Evolutionary conservation across 176 grass and related monocot genomes (phyloP).

Genomic region (Microstegium vimineum): DNA sequence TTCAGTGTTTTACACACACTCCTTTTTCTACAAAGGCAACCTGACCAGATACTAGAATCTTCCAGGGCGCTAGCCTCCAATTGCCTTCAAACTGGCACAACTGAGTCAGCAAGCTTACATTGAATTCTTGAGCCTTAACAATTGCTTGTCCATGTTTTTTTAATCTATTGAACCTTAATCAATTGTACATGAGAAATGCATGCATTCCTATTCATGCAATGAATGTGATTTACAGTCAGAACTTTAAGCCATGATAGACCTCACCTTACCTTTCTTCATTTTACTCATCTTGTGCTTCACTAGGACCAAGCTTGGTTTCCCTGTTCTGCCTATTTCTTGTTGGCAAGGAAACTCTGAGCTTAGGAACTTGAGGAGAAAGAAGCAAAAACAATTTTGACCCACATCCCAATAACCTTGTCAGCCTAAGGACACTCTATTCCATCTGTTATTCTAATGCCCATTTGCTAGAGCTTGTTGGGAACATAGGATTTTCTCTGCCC

Average conservation of each 20-base stretch:
- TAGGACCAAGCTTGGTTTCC: background rate
- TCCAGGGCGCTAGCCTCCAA: background rate
- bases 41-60: background rate
- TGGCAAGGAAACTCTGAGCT: background rate
- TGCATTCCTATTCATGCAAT: background rate
- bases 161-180: background rate
- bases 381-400: background rate
- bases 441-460: background rate
- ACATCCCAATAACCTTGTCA: background rate
- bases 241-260: background rate
- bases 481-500: background rate
- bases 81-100: background rate
- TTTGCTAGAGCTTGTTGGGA: background rate
- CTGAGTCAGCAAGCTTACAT: background rate
- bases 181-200: background rate
- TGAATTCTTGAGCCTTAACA: background rate
- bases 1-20: background rate
- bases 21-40: background rate
- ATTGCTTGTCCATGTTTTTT: background rate
- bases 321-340: background rate
- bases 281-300: background rate
- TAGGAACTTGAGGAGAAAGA: background rate
- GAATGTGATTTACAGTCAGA: background rate
- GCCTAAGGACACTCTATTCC: background rate
- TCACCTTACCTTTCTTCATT: background rate